Evolutionary conservation across 257 asterid genomes (phyloP), one percentile per base, ranked within the genome.

Genomic region (Prunella vulgaris): DNA sequence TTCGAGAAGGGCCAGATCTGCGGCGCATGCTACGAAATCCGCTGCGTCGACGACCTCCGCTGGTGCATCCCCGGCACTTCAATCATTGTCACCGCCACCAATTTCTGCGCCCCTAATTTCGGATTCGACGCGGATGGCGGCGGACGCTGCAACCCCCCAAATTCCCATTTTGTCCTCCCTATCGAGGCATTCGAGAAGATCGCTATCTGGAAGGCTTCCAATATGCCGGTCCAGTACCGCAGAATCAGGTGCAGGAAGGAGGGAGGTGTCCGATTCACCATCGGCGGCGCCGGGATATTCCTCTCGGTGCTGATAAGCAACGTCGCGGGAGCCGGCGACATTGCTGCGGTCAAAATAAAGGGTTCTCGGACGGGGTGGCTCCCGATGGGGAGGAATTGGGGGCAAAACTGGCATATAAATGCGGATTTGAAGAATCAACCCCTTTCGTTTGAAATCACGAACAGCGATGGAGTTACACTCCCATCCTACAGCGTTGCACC

Each of bases 1-100:
- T 93, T 87, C 79, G 89, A 81, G 8, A 88, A 78, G 14, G 99
- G 99, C 60, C 97, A 88, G 95, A 93, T 90, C 93, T 93, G 99
- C 79, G 99, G 97, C 71, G 99, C 99, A 22, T 93, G 97, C 77
- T 90, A 73, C 80, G 95, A 88, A 66, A 82, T 93, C 73, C 84
- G 88, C 58, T 93, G 99, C 84, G 96, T 88, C 9, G 95, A 90
- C 60, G 97, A 90, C 63, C 83, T 88, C 75, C 79, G 88, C 12
- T 93, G 97, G 97, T 93, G 99, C 77, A 87, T 90, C 68, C 99
- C 99, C 3, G 97, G 99, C 35, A 90, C 99, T 0, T 90, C 97
- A 9, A 88, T 82, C 17, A 87, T 93, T 76, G 87, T 93, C 9
- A 93, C 99, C 25, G 97, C 97, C 33, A 93, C 97, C 17, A 93